Percentiles rank a stretch among this genome's conserved stretches.
Conservation (phyloP, 805 yeast species). For the Gaillardinia entomophila region DNA sequence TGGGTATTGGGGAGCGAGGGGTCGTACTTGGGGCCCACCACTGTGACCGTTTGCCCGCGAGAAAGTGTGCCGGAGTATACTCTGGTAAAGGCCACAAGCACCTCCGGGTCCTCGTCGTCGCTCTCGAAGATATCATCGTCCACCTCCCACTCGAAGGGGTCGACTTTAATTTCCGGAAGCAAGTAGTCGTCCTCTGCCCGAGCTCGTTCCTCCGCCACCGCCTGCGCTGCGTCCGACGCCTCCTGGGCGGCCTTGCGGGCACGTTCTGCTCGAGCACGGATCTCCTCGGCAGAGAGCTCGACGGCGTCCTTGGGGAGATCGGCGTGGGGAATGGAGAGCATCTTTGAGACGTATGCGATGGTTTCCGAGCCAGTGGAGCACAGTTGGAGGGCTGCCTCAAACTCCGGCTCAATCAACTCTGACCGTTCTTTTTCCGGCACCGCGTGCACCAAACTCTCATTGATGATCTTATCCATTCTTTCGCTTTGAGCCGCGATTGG, state of each 20-base stretch:
- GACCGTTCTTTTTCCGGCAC: constrained; percentile 38
- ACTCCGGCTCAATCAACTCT: constrained; percentile 40
- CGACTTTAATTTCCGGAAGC: constrained; percentile 19
- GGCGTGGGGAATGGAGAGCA: constrained; percentile 75
- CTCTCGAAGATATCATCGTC: constrained; percentile 42
- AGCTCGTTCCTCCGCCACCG: constrained; percentile 13
- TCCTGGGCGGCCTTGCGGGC: constrained; percentile 65
- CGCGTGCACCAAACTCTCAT: constrained; percentile 36
- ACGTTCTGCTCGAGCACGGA: constrained; percentile 53
- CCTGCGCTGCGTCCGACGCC: constrained; percentile 50
- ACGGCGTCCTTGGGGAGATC: constrained; percentile 63
- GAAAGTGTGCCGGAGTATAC: constrained; percentile 78
- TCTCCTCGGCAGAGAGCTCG: constrained; percentile 45
- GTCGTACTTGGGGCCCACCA: constrained; percentile 83
- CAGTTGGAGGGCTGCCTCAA: constrained; percentile 50
- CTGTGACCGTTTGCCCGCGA: constrained; percentile 68
- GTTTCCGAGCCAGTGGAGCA: constrained; percentile 59
- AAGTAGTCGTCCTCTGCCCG: constrained; percentile 19
- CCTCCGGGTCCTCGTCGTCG: constrained; percentile 49
- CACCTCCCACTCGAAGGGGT: constrained; percentile 36
- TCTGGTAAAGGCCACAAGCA: constrained; percentile 81
- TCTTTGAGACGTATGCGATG: constrained; percentile 80
- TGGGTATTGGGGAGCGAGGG: constrained; percentile 41
- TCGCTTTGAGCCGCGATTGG: constrained; percentile 71
- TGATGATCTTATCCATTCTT: constrained; percentile 62